These are phyloP conservation scores for Blastomyces silverae DNA, from an alignment of 2,329 filamentous ascomycete genomes.

Conservation along the genomic window DNA sequence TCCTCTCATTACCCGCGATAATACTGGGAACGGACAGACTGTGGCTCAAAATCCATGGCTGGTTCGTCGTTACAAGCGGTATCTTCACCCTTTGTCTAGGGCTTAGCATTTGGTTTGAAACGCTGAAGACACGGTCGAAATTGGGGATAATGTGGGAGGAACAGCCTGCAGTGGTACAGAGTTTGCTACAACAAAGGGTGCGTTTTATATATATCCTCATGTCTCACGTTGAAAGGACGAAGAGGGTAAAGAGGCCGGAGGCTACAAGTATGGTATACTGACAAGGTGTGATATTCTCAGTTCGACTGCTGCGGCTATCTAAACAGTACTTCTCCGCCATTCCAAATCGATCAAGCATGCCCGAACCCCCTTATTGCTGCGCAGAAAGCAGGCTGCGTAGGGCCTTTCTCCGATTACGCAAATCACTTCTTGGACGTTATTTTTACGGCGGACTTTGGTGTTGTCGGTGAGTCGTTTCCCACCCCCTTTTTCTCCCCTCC, in stretches of 20 bases:
- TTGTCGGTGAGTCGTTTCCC: constrained; percentile 52
- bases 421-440: constrained; percentile 67
- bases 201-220: constrained; percentile 24
- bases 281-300: constrained; percentile 35
- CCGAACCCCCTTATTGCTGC: constrained; percentile 64
- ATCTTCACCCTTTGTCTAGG: constrained; percentile 61
- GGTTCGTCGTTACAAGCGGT: constrained; percentile 55
- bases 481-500: not conserved
- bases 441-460: constrained; percentile 72
- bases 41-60: constrained; percentile 64
- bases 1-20: constrained; percentile 64
- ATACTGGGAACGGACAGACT: constrained; percentile 58
- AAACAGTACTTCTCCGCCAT: constrained; percentile 64
- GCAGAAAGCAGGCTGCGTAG: constrained; percentile 62
- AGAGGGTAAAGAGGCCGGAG: not conserved
- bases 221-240: too few species aligned
- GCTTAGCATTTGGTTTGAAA: constrained; percentile 64
- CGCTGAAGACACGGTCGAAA: constrained; percentile 59
- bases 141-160: constrained; percentile 56
- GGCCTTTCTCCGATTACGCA: constrained; percentile 59
- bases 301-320: constrained; percentile 76
- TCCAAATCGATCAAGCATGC: constrained; percentile 62
- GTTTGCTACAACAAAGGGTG: constrained; percentile 64
- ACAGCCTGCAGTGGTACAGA: constrained; percentile 54
- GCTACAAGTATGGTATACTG: not conserved